phyloP scores from a whole-genome alignment of 176 grass and related monocot species.

The Musa itinerans region DNA sequence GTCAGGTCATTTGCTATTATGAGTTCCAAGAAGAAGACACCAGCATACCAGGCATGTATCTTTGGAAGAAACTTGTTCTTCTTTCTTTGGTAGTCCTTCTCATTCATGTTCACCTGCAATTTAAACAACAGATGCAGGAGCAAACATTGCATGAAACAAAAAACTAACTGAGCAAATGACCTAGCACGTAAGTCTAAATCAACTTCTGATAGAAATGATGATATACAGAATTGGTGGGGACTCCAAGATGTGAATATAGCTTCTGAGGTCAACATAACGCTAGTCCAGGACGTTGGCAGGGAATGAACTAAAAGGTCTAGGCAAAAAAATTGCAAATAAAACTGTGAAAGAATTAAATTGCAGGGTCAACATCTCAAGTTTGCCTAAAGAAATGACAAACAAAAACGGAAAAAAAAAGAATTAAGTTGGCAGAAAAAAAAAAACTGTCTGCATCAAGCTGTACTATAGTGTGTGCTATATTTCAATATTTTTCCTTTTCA shows the following conservation, averaged over 20 bases:
- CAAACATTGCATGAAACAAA: slow-evolving; percentile 5
- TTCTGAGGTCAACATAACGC: neutral
- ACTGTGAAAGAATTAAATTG: too few species aligned
- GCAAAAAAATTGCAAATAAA: too few species aligned
- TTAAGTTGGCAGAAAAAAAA: too few species aligned
- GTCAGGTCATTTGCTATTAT: neutral
- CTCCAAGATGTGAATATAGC: too few species aligned
- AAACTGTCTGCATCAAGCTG: too few species aligned
- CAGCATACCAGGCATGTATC: slow-evolving; percentile 85
- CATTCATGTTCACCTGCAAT: slow-evolving; percentile 97
- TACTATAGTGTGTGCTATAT: too few species aligned
- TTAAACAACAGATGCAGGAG: slow-evolving; percentile 16
- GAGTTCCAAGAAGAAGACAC: neutral
- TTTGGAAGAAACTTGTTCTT: slow-evolving; percentile 98
- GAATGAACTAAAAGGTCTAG: too few species aligned
- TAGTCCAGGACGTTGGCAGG: neutral
- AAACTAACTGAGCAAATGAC: neutral
- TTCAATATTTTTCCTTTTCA: too few species aligned
- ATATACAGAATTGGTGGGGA: too few species aligned
- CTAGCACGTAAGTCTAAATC: neutral
- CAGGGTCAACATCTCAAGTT: too few species aligned
- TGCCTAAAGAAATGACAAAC: too few species aligned
- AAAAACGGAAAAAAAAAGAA: too few species aligned
- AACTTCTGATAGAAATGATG: neutral
- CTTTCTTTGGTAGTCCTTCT: slow-evolving; percentile 94